Evolutionary conservation across 371 early-diverging fungal species (phyloP), one percentile per base, ranked within the genome.

Genomic region (Chytridium lagenaria): DNA sequence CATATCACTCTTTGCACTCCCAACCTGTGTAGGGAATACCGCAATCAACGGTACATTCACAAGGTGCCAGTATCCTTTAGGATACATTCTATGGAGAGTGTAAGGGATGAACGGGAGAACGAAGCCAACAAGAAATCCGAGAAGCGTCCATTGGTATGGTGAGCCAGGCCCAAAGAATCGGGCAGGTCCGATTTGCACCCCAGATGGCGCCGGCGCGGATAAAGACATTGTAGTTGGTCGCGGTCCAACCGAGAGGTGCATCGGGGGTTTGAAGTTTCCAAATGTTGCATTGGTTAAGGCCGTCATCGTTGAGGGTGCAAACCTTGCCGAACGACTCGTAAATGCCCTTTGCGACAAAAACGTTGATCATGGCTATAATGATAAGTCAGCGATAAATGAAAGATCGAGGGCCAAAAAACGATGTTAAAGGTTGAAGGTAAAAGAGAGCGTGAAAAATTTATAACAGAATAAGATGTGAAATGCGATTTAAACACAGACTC

Each of bases 91-190:
- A 81, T 85, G 82, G 15, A 84, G 44, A 0, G 73, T 15, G 81
- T 83, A 89, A n/a, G 76, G 79, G 16, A 87, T 57, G 31, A 83
- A 44, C 23, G 89, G 88, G 2, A 77, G 40, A 38, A 83, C 61
- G 51, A 84, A 75, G 1, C 89, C 89, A 57, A 86, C 77, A 28
- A 84, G 70, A 74, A 86, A 89, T 1, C 83, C 82, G 76, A 84
- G 77, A 28, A 84, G 71, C 22, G 87, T 80, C 61, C 78, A 77
- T 64, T 79, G 74, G 77, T 87, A 86, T 36, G 73, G 73, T 37
- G 83, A 80, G 0, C 77, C 77, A 10, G 81, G 74, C 0, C 86
- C 83, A 73, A 87, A 88, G 66, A 75, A 75, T 0, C 76, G 71
- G 5, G 71, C 71, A 7, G 76, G 76, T 2, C 71, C 76, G 59